Evolutionary conservation across 2,329 filamentous ascomycete species (phyloP), one percentile per base, ranked within the genome.

Genomic region (Sporothrix euskadiensis): DNA sequence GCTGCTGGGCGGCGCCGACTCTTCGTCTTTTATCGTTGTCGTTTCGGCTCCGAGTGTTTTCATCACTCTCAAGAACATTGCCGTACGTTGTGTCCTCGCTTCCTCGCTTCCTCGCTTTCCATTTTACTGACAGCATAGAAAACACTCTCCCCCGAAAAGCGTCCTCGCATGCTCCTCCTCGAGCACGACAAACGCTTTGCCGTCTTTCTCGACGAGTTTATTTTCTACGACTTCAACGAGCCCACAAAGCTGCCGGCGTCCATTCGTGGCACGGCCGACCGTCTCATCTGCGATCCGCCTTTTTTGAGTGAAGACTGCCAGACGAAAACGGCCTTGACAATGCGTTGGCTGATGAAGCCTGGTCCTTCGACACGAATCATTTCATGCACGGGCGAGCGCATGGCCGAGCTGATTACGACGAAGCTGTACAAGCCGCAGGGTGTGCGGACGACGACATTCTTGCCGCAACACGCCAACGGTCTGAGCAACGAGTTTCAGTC

Each of bases 241-340:
- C 92, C 93, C 0, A 83, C 91, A 41, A 88, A 89, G 77, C 83
- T 94, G 19, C 90, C 90, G 52, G 77, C 87, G 87, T 80, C 47
- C 56, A 72, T 41, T 47, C 44, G 91, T 78, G 88, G 87, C 26
- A 83, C 82, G 26, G 88, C 91, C 65, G 90, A 94, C 80, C 86
- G 89, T 71, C 86, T 95, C 74, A 90, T 94, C 72, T 88, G 88
- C 77, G 93, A 96, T 79, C 93, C 93, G 9, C 93, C 93, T 0
- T 95, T 95, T 80, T 84, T 95, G 49, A 93, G 89, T 80, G 88
- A 92, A 75, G 92, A 95, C 78, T 95, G 92, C 79, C 92, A 95
- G 80, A 93, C 91, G 0, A 94, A 94, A 84, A 84, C 88, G 75
- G 92, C 92, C 9, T 81, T 94, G 77, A 94, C 92, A 1, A 88